phyloP scores from a whole-genome alignment of 2,329 filamentous ascomycete genomes.

The Chrysosporium queenslandicum region DNA sequence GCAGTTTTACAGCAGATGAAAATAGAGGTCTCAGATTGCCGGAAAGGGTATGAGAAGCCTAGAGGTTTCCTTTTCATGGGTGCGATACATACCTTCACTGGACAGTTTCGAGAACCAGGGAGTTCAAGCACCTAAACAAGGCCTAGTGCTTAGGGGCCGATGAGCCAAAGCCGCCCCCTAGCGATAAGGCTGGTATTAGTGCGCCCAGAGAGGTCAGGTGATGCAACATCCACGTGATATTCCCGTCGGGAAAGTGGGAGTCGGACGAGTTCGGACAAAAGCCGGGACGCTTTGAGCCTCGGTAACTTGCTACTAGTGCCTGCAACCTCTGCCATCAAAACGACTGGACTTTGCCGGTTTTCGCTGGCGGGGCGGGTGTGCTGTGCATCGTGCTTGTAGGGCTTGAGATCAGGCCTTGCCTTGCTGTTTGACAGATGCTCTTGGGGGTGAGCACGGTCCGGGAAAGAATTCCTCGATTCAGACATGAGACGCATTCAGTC shows the following conservation, averaged over 20 bases:
- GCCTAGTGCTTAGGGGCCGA: too few species aligned
- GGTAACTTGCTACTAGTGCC: not conserved
- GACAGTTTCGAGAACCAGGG: too few species aligned
- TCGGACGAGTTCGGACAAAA: not conserved
- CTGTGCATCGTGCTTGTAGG: not conserved
- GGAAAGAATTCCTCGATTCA: not conserved
- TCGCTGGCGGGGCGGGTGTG: not conserved
- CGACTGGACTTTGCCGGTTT: not conserved
- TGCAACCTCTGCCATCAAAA: too few species aligned
- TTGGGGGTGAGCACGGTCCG: not conserved
- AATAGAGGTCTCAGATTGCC: too few species aligned
- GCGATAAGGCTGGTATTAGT: too few species aligned
- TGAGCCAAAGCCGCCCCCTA: too few species aligned
- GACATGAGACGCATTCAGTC: not conserved
- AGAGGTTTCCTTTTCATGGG: too few species aligned
- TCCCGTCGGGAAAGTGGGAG: conserved; percentile 1
- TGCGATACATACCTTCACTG: too few species aligned
- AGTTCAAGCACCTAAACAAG: too few species aligned
- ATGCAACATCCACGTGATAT: conserved; percentile 1
- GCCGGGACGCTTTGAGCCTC: conserved; percentile 3
- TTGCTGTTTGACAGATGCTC: not conserved
- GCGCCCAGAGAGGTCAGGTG: too few species aligned
- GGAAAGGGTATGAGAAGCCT: too few species aligned
- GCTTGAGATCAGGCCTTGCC: not conserved
- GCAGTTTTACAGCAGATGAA: too few species aligned